phyloP scores from a whole-genome alignment of 768 basidiomycete species.

The Termitomyces sp. region DNA sequence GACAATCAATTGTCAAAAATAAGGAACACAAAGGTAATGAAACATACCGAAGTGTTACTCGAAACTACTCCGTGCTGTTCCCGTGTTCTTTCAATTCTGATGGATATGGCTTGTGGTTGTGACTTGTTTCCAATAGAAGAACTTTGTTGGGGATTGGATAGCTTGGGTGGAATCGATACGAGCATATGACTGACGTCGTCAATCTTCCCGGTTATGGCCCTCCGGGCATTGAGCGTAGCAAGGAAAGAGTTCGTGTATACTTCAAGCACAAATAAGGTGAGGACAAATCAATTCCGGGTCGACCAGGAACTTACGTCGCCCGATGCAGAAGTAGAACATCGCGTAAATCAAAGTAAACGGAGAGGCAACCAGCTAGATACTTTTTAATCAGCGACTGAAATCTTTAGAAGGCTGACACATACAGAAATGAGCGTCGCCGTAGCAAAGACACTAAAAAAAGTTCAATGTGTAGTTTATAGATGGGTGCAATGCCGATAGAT shows the following conservation, averaged over 20 bases:
- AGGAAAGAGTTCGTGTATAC: constrained; percentile 50
- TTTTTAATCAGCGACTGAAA: not conserved
- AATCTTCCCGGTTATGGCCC: constrained; percentile 24
- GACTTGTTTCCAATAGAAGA: constrained; percentile 6
- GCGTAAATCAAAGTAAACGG: constrained; percentile 40
- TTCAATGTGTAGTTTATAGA: not conserved
- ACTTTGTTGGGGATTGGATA: constrained; percentile 13
- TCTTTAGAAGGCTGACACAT: constrained; percentile 7
- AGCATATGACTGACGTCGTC: constrained; percentile 26
- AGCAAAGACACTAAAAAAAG: constrained; percentile 32
- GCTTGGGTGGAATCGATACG: constrained; percentile 24
- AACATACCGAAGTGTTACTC: not conserved
- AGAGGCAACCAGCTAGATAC: constrained; percentile 30
- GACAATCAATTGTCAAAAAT: not conserved
- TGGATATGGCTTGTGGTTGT: constrained; percentile 23
- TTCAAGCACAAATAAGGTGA: constrained; percentile 7
- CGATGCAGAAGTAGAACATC: constrained; percentile 47
- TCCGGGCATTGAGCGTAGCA: constrained; percentile 45
- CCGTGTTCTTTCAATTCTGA: constrained; percentile 28
- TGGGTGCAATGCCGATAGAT: not conserved
- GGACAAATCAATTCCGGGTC: not conserved
- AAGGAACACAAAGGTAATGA: not conserved
- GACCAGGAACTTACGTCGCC: constrained; percentile 30
- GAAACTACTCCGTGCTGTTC: constrained; percentile 4
- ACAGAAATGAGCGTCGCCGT: constrained; percentile 43